phyloP scores from a whole-genome alignment of 2,329 filamentous ascomycete species.

The Fusarium sp. region DNA sequence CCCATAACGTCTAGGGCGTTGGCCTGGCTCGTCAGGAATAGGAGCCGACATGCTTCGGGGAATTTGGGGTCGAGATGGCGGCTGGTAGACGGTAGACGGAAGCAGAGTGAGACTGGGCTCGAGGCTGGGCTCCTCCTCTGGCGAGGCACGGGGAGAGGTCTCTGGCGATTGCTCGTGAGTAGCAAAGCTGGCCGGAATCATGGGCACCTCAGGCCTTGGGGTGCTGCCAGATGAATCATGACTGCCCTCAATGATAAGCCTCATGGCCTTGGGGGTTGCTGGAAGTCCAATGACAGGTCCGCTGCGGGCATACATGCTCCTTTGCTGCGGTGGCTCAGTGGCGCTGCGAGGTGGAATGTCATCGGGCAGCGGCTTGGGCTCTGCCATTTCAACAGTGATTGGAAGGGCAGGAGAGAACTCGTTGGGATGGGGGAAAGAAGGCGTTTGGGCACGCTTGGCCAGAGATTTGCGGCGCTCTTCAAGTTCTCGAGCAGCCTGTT shows the following conservation, averaged over 20 bases:
- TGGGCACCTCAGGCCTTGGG: constrained; percentile 69
- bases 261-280: constrained; percentile 92
- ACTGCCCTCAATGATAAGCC: constrained; percentile 78
- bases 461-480: constrained; percentile 90
- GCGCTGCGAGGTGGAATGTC: constrained; percentile 73
- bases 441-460: constrained; percentile 83
- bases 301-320: constrained; percentile 64
- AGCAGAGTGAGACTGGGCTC: constrained; percentile 62
- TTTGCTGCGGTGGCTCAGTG: constrained; percentile 70
- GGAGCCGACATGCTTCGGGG: constrained; percentile 75
- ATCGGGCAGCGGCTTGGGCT: constrained; percentile 58
- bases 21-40: constrained; percentile 59
- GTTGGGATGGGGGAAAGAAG: constrained; percentile 82
- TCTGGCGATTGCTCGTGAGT: constrained; percentile 60
- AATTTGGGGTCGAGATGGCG: constrained; percentile 64
- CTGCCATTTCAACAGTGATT: constrained; percentile 60
- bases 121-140: constrained; percentile 52
- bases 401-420: constrained; percentile 58
- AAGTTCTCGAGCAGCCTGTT: constrained; percentile 85
- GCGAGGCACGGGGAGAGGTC: constrained; percentile 56
- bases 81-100: constrained; percentile 74
- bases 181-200: constrained; percentile 64
- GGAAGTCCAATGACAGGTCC: constrained; percentile 82
- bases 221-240: constrained; percentile 56
- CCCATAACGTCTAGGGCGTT: constrained; percentile 45